Percentiles rank a stretch among this genome's conserved stretches.
Conservation (phyloP, 2,329 filamentous ascomycete species). For the Epichloe typhina region DNA sequence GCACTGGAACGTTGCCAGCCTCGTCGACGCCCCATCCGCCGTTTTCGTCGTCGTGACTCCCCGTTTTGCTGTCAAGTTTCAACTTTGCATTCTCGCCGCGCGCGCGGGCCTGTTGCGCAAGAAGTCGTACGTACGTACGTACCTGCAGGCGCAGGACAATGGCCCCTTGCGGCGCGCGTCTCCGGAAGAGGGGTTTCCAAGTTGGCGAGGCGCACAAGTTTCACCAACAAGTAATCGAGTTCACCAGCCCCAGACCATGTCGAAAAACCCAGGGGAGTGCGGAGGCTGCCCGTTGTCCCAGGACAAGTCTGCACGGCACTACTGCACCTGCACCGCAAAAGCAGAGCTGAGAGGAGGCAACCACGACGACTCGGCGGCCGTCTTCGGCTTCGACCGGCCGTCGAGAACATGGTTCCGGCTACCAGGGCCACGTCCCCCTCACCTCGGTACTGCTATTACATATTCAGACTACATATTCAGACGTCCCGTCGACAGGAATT, state of each 20-base stretch:
- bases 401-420: not conserved
- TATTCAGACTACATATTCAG: too few relatives aligned
- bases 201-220: too few relatives aligned
- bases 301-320: too few relatives aligned
- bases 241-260: too few relatives aligned
- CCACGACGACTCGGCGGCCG: not conserved
- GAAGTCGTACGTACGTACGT: constrained; percentile 1
- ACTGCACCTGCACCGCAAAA: too few relatives aligned
- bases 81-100: not conserved
- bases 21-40: not conserved
- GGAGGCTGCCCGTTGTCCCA: too few relatives aligned
- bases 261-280: too few relatives aligned
- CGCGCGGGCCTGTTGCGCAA: not conserved
- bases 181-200: too few relatives aligned
- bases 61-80: not conserved
- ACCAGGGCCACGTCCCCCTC: too few relatives aligned
- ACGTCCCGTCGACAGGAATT: not conserved
- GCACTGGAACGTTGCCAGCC: not conserved
- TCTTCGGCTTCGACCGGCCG: not conserved
- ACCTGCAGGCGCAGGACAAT: constrained; percentile 7
- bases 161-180: constrained; percentile 2
- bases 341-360: too few relatives aligned
- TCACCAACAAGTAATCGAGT: too few relatives aligned
- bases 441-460: too few relatives aligned
- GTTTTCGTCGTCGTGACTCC: not conserved